Evolutionary conservation across 495 filamentous ascomycete genomes (phyloP).

Genomic region (Penicillium cosmopolitanum): DNA sequence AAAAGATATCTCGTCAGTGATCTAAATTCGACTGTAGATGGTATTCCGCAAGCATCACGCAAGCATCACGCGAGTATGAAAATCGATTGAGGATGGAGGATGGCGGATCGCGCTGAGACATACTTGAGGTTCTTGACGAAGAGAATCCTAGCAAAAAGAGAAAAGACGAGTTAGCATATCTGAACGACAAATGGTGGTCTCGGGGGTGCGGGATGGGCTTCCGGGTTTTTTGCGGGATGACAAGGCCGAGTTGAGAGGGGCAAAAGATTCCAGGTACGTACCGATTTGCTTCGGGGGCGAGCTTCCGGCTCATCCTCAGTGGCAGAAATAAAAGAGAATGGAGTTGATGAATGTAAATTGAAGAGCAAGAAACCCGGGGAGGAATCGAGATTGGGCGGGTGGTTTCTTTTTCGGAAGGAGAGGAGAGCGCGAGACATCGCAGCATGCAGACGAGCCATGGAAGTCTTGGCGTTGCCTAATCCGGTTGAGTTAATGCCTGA

Average conservation of each 20-base stretch:
- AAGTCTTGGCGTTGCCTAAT: constrained; percentile 34
- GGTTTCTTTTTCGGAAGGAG: constrained; percentile 13
- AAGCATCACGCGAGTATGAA: constrained; percentile 3
- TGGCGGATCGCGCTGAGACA: constrained; percentile 29
- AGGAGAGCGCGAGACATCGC: constrained; percentile 21
- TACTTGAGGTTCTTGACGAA: constrained; percentile 98
- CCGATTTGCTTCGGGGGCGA: constrained; percentile 96
- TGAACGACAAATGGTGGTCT: background rate
- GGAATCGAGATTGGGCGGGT: constrained; percentile 23
- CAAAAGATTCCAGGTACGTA: constrained; percentile 50
- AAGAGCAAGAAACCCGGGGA: constrained; percentile 31
- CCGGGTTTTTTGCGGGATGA: constrained; percentile 19
- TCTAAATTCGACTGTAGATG: background rate
- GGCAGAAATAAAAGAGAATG: constrained; percentile 17
- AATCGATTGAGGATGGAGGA: constrained; percentile 9
- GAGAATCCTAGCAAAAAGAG: constrained; percentile 69
- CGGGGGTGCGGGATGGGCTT: constrained; percentile 1
- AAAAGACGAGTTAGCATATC: background rate
- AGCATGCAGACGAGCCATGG: constrained; percentile 17
- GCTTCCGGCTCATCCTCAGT: constrained; percentile 66
- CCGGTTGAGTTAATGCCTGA: constrained; percentile 33
- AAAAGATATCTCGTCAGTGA: background rate
- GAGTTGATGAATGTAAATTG: constrained; percentile 19
- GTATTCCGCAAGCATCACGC: background rate
- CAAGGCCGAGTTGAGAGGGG: constrained; percentile 33